Percentiles rank a stretch among this genome's conserved stretches.
phyloP scores from a whole-genome alignment of 768 basidiomycete genomes.

The Suillus subaureus region DNA sequence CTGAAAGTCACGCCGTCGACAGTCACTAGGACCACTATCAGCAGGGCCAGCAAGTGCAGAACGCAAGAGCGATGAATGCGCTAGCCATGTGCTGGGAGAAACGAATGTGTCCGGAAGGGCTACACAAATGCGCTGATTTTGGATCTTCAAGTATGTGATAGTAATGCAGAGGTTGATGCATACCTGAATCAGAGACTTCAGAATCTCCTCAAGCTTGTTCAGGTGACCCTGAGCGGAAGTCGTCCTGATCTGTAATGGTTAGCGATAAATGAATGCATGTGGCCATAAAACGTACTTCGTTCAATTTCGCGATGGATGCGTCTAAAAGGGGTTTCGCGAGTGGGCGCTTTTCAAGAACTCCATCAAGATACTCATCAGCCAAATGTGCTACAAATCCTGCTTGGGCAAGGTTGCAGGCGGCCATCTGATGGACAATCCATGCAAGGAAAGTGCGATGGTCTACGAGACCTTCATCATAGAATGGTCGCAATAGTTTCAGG shows the following conservation, averaged over 20 bases:
- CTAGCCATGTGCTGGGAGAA: conserved; percentile 68
- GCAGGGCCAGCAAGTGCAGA: conserved; percentile 46
- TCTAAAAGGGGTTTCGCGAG: conserved; percentile 71
- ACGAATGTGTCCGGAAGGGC: conserved; percentile 74
- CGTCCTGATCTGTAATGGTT: conserved; percentile 48
- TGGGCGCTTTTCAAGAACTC: conserved; percentile 65
- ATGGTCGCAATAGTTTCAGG: conserved; percentile 69
- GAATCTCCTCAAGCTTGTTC: conserved; percentile 48
- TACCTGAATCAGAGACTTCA: conserved; percentile 67
- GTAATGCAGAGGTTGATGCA: conserved; percentile 14
- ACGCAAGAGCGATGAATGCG: conserved; percentile 43
- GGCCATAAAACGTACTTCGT: conserved; percentile 49
- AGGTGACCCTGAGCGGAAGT: conserved; percentile 60
- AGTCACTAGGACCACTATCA: conserved; percentile 30
- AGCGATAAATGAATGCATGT: conserved; percentile 11
- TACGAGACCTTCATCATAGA: conserved; percentile 80
- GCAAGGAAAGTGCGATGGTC: conserved; percentile 75
- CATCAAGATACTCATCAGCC: conserved; percentile 80
- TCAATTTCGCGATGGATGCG: conserved; percentile 65
- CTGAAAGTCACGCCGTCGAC: conserved; percentile 45
- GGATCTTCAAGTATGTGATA: conserved; percentile 13
- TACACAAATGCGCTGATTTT: conserved; percentile 63
- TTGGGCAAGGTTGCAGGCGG: conserved; percentile 79
- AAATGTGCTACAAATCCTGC: conserved; percentile 73
- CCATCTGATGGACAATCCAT: conserved; percentile 81